phyloP scores from a whole-genome alignment of 495 filamentous ascomycete genomes.

The Penicillium pulvis region DNA sequence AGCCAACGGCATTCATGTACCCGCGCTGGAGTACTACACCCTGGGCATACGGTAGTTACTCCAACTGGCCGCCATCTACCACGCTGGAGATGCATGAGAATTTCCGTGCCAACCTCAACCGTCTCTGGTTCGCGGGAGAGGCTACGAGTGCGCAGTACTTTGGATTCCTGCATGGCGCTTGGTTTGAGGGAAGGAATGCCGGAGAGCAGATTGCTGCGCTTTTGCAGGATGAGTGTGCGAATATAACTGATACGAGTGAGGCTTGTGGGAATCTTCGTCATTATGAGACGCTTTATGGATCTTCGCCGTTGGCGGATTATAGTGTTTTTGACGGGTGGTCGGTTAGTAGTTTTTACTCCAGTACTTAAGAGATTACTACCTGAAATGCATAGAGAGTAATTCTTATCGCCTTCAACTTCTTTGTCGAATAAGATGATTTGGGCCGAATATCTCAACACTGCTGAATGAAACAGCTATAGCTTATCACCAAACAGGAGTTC shows the following conservation, averaged over 20 bases:
- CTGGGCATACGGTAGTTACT: slow-evolving; percentile 72
- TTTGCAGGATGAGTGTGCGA: slow-evolving; percentile 13
- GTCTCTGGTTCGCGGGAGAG: slow-evolving; percentile 73
- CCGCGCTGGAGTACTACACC: slow-evolving; percentile 68
- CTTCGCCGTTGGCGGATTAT: slow-evolving; percentile 24
- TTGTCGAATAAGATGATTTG: no score
- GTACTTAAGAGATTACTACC: slow-evolving; percentile 2
- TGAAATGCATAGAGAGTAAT: no score
- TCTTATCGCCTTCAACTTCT: no score
- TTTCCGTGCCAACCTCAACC: slow-evolving; percentile 65
- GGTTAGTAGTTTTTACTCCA: slow-evolving; percentile 25
- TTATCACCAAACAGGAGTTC: no score
- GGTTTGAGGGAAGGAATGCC: slow-evolving; percentile 60
- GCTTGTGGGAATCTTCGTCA: slow-evolving; percentile 17
- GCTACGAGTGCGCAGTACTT: slow-evolving; percentile 69
- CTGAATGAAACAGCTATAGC: no score
- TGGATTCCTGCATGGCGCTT: slow-evolving; percentile 72
- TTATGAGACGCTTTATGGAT: slow-evolving; percentile 16
- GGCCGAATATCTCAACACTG: no score
- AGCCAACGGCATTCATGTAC: slow-evolving; percentile 69
- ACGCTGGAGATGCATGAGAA: slow-evolving; percentile 73
- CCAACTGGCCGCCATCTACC: slow-evolving; percentile 70
- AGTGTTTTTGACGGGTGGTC: slow-evolving; percentile 25
- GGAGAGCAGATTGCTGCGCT: slow-evolving; percentile 53
- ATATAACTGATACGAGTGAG: slow-evolving; percentile 8